Percentiles rank a stretch among this genome's conserved stretches.
Evolutionary conservation across 495 filamentous ascomycete genomes (phyloP).

Genomic region (Glarea lozoyensis): DNA sequence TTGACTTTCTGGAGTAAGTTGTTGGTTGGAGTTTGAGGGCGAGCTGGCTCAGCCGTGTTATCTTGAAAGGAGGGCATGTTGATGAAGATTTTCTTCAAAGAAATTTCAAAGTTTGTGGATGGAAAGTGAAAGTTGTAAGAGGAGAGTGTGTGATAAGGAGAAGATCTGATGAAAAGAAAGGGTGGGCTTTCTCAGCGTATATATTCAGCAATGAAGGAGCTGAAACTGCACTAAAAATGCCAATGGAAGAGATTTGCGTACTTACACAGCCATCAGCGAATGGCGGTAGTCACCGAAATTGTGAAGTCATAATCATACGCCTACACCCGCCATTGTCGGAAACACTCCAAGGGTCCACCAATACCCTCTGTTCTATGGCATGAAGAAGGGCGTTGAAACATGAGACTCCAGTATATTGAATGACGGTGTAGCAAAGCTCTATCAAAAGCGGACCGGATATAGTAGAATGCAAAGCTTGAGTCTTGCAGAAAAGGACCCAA

Average conservation of each 20-base stretch:
- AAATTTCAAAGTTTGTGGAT: constrained; percentile 8
- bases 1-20: constrained; percentile 20
- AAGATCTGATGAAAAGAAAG: too few relatives aligned
- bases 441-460: constrained; percentile 15
- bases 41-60: constrained; percentile 35
- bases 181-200: too few relatives aligned
- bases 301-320: neutral
- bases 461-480: neutral
- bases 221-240: too few relatives aligned
- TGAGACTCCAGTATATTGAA: constrained; percentile 12
- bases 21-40: constrained; percentile 26
- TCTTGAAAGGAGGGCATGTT: constrained; percentile 60
- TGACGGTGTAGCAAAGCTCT: constrained; percentile 11
- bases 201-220: too few relatives aligned
- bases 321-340: constrained; percentile 2
- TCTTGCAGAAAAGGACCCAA: neutral
- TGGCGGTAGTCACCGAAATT: too few relatives aligned
- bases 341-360: constrained; percentile 2
- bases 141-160: neutral
- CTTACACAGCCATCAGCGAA: too few relatives aligned
- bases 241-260: too few relatives aligned
- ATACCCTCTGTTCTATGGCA: neutral
- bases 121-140: neutral
- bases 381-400: constrained; percentile 2
- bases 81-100: constrained; percentile 17